Conservation (phyloP, 164 flowering plant genomes). For the Buxus sempervirens region DNA sequence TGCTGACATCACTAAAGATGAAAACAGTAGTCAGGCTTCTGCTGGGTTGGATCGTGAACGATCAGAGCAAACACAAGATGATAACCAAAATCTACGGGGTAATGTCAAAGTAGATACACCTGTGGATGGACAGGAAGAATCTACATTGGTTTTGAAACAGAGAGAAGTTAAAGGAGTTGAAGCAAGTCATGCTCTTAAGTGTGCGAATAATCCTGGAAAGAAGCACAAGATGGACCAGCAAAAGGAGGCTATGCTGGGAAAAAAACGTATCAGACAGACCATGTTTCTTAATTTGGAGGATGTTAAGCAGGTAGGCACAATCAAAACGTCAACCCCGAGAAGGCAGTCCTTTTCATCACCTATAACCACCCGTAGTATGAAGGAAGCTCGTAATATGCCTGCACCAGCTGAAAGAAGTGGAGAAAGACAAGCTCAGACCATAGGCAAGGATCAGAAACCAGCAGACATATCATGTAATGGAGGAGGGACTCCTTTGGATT, state of each 20-base stretch:
- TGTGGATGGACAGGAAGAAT: constrained; percentile 47
- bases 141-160: constrained; percentile 35
- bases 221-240: constrained; percentile 73
- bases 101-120: constrained; percentile 32
- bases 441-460: constrained; percentile 56
- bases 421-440: constrained; percentile 50
- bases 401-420: constrained; percentile 48
- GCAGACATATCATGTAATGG: constrained; percentile 44
- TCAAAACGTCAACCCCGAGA: constrained; percentile 73
- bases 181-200: constrained; percentile 67
- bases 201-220: constrained; percentile 62
- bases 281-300: constrained; percentile 89
- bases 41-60: constrained; percentile 32
- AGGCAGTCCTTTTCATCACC: constrained; percentile 60
- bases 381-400: constrained; percentile 47
- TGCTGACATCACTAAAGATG: constrained; percentile 16
- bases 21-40: constrained; percentile 21
- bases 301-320: constrained; percentile 79
- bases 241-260: constrained; percentile 88
- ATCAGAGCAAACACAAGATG: constrained; percentile 28
- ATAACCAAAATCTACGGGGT: constrained; percentile 27
- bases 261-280: constrained; percentile 81
- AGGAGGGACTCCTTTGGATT: constrained; percentile 44
- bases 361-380: constrained; percentile 50
- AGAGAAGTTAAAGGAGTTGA: constrained; percentile 72